Conservation (phyloP, 257 asterid genomes). For the Solanum verrucosum region DNA sequence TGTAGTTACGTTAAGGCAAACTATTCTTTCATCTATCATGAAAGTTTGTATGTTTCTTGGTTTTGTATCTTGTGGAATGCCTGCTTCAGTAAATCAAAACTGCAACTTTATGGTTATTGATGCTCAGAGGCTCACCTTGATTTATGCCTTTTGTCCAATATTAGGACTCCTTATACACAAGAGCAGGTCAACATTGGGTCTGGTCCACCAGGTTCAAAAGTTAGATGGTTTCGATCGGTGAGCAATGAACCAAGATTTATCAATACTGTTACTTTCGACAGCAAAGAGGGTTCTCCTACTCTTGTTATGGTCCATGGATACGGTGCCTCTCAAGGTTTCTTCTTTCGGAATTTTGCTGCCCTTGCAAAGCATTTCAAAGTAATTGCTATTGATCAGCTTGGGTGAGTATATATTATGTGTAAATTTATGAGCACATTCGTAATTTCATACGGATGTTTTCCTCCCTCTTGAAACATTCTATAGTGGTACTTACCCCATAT, state of each 20-base stretch:
- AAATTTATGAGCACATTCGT: background rate
- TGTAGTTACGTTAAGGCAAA: background rate
- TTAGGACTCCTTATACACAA: constrained; percentile 72
- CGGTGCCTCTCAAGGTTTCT: constrained; percentile 97
- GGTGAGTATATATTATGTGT: constrained; percentile 33
- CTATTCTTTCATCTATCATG: background rate
- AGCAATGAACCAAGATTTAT: constrained; percentile 79
- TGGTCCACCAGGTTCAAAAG: constrained; percentile 89
- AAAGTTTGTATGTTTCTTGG: background rate
- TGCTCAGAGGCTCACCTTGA: background rate
- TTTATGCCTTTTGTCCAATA: background rate
- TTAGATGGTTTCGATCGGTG: constrained; percentile 88
- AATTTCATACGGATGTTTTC: background rate
- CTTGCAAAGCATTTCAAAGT: constrained; percentile 73
- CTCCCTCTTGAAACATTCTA: background rate
- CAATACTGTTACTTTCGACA: constrained; percentile 76
- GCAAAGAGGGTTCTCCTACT: constrained; percentile 88
- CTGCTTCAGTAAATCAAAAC: background rate
- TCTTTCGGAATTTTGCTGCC: constrained; percentile 84
- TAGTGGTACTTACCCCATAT: background rate
- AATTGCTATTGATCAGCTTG: constrained; percentile 93
- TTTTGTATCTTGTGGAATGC: background rate
- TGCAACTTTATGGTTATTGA: background rate
- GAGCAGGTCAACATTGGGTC: constrained; percentile 77
- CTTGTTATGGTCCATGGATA: constrained; percentile 96